Conservation (phyloP, 2,329 filamentous ascomycete genomes). For the Aspergillus viridinutans region DNA sequence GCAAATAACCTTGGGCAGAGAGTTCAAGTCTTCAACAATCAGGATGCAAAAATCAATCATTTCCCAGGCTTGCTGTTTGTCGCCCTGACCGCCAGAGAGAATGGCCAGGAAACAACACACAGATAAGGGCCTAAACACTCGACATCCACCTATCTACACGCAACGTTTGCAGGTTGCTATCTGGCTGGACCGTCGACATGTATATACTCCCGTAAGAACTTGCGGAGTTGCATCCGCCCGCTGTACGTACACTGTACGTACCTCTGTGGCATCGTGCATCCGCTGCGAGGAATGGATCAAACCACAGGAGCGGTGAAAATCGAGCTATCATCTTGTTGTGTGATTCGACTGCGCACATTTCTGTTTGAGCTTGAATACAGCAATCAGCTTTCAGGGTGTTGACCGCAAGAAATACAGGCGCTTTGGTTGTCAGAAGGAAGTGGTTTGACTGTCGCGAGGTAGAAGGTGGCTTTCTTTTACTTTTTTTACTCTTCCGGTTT, state of each 20-base stretch:
- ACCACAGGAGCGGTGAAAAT: conserved; percentile 9
- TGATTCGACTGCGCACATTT: background rate
- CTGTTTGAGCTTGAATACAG: background rate
- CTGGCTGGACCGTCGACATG: background rate
- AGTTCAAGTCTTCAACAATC: too few relatives aligned
- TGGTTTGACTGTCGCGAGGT: background rate
- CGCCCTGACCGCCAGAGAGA: conserved; percentile 4
- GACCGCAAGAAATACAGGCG: background rate
- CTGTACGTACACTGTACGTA: conserved; percentile 7
- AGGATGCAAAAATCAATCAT: background rate
- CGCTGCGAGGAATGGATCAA: conserved; percentile 9
- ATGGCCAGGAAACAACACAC: background rate
- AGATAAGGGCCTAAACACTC: conserved; percentile 2
- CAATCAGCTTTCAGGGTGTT: background rate
- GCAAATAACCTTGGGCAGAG: too few relatives aligned
- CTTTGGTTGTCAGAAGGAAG: background rate
- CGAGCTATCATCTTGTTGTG: background rate
- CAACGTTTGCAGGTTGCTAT: background rate
- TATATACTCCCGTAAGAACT: conserved; percentile 1
- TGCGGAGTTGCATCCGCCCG: conserved; percentile 7
- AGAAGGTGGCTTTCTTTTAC: background rate
- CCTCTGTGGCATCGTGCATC: background rate
- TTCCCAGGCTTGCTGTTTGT: conserved; percentile 1
- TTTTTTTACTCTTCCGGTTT: too few relatives aligned
- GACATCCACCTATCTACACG: background rate